Percentiles rank a stretch among this genome's conserved stretches.
Conservation (phyloP, 257 asterid species). For the Solanum megistacrolobum region DNA sequence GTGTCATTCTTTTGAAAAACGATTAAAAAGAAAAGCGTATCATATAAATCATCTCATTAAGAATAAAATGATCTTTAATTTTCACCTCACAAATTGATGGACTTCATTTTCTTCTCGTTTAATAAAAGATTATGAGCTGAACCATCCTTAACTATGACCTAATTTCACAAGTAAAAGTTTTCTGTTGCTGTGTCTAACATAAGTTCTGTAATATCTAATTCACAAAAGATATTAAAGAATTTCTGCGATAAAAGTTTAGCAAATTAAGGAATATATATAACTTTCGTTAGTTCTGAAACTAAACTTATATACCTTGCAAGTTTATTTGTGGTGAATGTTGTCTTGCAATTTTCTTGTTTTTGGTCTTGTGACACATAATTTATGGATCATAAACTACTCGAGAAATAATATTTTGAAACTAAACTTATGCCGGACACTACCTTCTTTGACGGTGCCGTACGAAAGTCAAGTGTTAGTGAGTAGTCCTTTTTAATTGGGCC, state of each 20-base stretch:
- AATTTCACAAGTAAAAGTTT: not conserved
- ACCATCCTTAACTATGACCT: not conserved
- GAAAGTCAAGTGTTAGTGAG: not conserved
- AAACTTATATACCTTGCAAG: not conserved
- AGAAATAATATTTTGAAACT: not conserved
- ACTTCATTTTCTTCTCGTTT: not conserved
- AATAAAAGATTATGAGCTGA: not conserved
- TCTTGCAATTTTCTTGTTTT: not conserved
- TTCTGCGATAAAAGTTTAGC: not conserved
- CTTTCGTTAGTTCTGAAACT: not conserved
- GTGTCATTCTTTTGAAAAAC: no score
- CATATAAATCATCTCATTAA: not conserved
- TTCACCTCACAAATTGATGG: not conserved
- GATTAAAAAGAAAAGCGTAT: no score
- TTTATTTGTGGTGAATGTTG: not conserved
- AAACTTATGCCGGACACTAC: not conserved
- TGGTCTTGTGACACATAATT: not conserved
- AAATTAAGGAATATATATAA: not conserved
- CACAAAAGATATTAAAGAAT: not conserved
- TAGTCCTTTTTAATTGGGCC: not conserved
- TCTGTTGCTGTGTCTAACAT: not conserved
- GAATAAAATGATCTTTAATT: no score
- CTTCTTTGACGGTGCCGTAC: conserved; percentile 4
- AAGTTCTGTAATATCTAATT: not conserved
- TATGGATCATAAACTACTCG: not conserved